These are phyloP conservation scores for Ustilago bromivora DNA, from an alignment of 1,284 basidiomycete species.

Conservation along the genomic window DNA sequence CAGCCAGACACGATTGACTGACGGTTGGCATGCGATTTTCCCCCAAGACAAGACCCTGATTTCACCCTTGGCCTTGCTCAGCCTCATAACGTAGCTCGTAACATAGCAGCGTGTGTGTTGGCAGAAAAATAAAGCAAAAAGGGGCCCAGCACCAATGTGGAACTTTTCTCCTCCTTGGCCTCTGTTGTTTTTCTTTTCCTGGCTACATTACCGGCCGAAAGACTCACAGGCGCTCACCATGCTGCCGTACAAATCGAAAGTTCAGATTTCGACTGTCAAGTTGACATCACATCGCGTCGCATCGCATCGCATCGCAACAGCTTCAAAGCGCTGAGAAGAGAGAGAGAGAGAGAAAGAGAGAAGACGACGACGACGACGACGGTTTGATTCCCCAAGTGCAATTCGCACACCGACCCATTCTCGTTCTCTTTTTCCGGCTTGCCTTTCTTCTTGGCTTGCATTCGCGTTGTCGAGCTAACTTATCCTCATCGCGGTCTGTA, in stretches of 20 bases:
- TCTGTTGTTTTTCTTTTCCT: neutral
- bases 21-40: slow-evolving; percentile 7
- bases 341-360: neutral
- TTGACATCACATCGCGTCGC: neutral
- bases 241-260: neutral
- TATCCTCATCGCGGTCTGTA: neutral
- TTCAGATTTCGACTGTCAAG: neutral
- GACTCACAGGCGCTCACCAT: neutral
- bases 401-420: slow-evolving; percentile 1
- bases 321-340: neutral
- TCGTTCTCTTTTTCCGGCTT: neutral
- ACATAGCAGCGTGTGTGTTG: neutral
- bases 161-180: neutral
- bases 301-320: neutral
- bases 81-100: no score
- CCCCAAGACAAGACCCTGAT: slow-evolving; percentile 12
- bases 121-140: neutral
- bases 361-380: no score
- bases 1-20: neutral
- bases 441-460: neutral
- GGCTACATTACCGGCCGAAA: neutral
- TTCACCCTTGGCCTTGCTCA: neutral
- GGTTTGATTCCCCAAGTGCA: neutral
- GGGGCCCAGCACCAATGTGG: neutral
- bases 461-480: neutral